These are phyloP conservation scores for Termitomyces sp. DNA, from an alignment of 768 basidiomycete species.

Conservation along the genomic window DNA sequence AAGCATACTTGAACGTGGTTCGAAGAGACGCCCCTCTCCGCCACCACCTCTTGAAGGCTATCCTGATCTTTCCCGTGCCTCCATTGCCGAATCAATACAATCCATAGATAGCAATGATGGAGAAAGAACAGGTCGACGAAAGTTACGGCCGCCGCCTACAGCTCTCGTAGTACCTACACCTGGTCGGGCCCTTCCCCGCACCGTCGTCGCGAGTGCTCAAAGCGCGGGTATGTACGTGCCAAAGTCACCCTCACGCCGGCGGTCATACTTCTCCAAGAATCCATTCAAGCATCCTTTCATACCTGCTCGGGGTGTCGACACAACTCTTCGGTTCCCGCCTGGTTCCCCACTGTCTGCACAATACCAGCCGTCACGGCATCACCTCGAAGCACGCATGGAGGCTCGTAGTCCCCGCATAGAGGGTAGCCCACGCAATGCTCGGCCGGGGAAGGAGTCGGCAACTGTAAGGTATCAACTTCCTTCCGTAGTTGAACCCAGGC, in stretches of 20 bases:
- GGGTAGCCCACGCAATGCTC: conserved; percentile 8
- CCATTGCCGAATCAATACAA: conserved; percentile 7
- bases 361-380: conserved; percentile 19
- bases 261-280: conserved; percentile 26
- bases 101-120: conserved; percentile 1
- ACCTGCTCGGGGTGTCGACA: conserved; percentile 28
- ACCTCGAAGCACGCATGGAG: conserved; percentile 18
- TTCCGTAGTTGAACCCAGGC: conserved; percentile 8
- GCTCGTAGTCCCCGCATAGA: conserved; percentile 13
- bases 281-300: conserved; percentile 35
- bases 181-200: conserved; percentile 19
- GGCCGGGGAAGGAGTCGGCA: conserved; percentile 1
- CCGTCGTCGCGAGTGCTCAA: conserved; percentile 19
- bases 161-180: conserved; percentile 19
- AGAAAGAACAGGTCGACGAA: conserved; percentile 7
- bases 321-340: conserved; percentile 19
- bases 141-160: conserved; percentile 18
- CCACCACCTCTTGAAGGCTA: conserved; percentile 17
- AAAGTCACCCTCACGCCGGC: conserved; percentile 29
- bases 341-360: conserved; percentile 14
- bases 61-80: conserved; percentile 11
- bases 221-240: conserved; percentile 19
- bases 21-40: conserved; percentile 16
- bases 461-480: conserved; percentile 9
- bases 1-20: conserved; percentile 31